Conservation (phyloP, 345 rosid species). For the Eucalyptus brandiana region DNA sequence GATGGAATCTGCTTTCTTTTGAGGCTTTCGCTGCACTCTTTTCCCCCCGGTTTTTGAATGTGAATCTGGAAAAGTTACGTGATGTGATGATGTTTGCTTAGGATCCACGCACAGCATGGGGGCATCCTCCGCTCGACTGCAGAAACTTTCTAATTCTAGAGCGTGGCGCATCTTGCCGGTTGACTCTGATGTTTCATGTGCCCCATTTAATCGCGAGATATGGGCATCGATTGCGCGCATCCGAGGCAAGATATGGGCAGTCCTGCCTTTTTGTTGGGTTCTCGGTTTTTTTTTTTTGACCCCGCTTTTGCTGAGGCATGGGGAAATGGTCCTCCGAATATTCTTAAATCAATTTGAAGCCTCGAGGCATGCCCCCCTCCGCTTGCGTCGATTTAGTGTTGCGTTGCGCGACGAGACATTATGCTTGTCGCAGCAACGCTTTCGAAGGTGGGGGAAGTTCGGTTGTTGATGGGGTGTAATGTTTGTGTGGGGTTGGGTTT, state of each 20-base stretch:
- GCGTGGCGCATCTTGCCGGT: neutral
- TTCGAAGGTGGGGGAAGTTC: neutral
- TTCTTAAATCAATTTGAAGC: neutral
- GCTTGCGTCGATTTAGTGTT: neutral
- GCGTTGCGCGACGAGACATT: neutral
- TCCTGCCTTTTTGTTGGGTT: neutral
- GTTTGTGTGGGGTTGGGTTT: neutral
- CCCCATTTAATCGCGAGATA: neutral
- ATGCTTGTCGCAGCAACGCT: neutral
- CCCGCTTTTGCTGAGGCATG: neutral
- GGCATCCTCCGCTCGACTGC: neutral
- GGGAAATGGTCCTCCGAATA: neutral
- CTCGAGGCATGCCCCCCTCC: neutral
- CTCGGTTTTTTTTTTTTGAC: neutral
- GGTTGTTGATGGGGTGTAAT: neutral
- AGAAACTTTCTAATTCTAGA: neutral
- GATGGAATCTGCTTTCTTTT: neutral
- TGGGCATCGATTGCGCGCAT: neutral
- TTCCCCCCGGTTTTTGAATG: neutral
- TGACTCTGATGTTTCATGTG: neutral
- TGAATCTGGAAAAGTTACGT: neutral
- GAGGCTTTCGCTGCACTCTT: neutral
- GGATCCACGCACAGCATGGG: conserved; percentile 6
- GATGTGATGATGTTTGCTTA: conserved; percentile 9
- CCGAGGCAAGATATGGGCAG: neutral